Evolutionary conservation across 1,139 yeast species (phyloP).

Genomic region (Taphrina deformans): DNA sequence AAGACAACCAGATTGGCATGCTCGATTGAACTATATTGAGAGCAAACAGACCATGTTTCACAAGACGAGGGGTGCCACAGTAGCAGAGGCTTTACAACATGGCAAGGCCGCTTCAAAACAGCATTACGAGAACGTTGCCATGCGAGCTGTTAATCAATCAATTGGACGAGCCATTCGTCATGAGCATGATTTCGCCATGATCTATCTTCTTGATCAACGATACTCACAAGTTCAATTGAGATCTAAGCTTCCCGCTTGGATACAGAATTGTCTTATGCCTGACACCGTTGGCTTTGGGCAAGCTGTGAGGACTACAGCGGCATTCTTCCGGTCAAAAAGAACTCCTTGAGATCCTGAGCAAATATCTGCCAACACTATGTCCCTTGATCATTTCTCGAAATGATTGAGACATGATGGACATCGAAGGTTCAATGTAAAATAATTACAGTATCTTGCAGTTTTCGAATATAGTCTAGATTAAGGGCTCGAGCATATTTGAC

Average conservation of each 20-base stretch:
- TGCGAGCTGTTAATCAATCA: conserved; percentile 91
- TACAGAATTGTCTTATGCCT: conserved; percentile 47
- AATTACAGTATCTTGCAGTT: too few relatives aligned
- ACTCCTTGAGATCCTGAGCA: too few relatives aligned
- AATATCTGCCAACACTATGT: too few relatives aligned
- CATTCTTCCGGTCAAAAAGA: conserved; percentile 1
- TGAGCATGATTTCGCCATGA: conserved; percentile 72
- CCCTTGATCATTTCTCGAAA: too few relatives aligned
- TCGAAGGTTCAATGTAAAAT: too few relatives aligned
- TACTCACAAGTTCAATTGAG: conserved; percentile 56
- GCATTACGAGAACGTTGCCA: conserved; percentile 81
- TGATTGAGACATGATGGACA: too few relatives aligned
- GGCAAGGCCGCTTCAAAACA: conserved; percentile 56
- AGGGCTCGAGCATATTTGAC: too few relatives aligned
- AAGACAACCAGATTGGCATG: conserved; percentile 76
- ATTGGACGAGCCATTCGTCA: conserved; percentile 95
- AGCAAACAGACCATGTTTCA: not conserved
- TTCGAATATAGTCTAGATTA: too few relatives aligned
- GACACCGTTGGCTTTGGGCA: conserved; percentile 1
- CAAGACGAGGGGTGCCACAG: not conserved
- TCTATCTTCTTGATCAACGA: conserved; percentile 69
- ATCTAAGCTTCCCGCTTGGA: conserved; percentile 76
- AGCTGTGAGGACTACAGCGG: not conserved
- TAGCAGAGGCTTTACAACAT: conserved; percentile 38
- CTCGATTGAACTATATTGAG: conserved; percentile 63